Evolutionary conservation across 192 early-diverging fungal genomes (phyloP).

Genomic region (Entomortierella lignicola): DNA sequence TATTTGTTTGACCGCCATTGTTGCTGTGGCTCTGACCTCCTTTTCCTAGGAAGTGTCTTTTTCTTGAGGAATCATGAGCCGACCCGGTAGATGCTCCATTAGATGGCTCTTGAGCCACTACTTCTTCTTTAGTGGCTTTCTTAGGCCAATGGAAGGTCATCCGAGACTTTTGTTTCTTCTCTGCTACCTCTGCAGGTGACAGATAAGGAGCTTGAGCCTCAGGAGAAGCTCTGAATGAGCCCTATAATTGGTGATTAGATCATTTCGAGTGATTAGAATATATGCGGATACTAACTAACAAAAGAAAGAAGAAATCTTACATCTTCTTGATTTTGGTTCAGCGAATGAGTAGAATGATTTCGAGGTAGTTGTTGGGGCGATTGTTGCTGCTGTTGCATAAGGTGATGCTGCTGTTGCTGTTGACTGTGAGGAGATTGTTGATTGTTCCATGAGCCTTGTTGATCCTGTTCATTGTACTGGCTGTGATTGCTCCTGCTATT

Average conservation of each 20-base stretch:
- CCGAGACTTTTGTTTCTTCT: conserved; percentile 49
- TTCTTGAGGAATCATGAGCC: conserved; percentile 26
- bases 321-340: conserved; percentile 37
- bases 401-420: conserved; percentile 21
- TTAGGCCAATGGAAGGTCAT: conserved; percentile 55
- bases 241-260: not conserved
- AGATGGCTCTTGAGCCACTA: not conserved
- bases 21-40: conserved; percentile 26
- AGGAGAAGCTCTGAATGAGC: not conserved
- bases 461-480: conserved; percentile 15
- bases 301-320: not conserved
- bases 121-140: conserved; percentile 41
- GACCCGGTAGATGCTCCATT: not conserved
- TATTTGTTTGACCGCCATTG: not conserved
- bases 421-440: conserved; percentile 12
- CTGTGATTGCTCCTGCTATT: conserved; percentile 19
- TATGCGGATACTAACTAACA: no score
- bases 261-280: no score
- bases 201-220: conserved; percentile 9
- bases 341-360: conserved; percentile 33
- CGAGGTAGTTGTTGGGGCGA: conserved; percentile 11
- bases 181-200: conserved; percentile 32
- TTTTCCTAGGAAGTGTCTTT: conserved; percentile 46
- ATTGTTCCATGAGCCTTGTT: not conserved
- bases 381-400: conserved; percentile 17